Conservation (phyloP, 2,329 filamentous ascomycete genomes). For the Xylaria sp. region DNA sequence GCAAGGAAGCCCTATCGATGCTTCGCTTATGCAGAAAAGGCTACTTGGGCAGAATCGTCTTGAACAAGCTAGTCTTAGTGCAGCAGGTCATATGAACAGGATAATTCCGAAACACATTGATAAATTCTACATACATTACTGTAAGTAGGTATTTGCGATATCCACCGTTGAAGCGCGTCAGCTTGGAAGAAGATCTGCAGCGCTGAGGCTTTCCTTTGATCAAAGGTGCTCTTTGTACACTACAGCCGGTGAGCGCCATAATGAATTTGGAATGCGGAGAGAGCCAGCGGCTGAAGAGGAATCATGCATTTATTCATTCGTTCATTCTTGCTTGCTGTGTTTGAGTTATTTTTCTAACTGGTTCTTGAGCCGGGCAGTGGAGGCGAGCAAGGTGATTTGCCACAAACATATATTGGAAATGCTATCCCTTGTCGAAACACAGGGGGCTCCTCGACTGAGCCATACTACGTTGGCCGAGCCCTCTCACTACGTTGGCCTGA, state of each 20-base stretch:
- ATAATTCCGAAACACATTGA: constrained; percentile 3
- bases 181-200: constrained; percentile 2
- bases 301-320: background rate
- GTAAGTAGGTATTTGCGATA: background rate
- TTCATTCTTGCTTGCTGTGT: background rate
- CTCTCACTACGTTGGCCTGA: too few species aligned
- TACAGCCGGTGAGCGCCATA: background rate
- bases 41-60: constrained; percentile 19
- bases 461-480: too few species aligned
- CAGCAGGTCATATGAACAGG: background rate
- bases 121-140: background rate
- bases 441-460: constrained; percentile 1
- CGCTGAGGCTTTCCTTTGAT: background rate
- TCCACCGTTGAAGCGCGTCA: background rate
- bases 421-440: constrained; percentile 9
- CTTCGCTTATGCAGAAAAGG: constrained; percentile 33
- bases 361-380: background rate
- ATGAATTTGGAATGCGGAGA: background rate
- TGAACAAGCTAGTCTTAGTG: constrained; percentile 1
- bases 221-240: background rate
- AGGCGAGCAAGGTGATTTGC: background rate
- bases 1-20: constrained; percentile 28
- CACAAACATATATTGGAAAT: background rate
- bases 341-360: background rate
- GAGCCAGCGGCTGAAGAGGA: background rate